phyloP scores from a whole-genome alignment of 129 eudicot species.

The Escallonia herrerae region DNA sequence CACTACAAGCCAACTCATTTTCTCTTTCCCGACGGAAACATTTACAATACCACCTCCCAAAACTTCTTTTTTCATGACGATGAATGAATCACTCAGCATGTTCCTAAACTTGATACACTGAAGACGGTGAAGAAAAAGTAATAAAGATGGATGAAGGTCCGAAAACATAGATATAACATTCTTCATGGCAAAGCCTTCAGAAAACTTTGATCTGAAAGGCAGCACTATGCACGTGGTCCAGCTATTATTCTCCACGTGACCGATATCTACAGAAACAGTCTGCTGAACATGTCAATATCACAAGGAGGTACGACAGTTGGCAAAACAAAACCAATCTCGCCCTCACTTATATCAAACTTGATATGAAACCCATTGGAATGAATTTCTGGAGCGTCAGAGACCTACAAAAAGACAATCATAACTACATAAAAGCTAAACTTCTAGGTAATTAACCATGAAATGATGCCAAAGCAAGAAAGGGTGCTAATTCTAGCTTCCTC shows the following conservation, averaged over 20 bases:
- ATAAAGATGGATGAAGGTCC: slow-evolving; percentile 85
- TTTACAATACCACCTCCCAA: slow-evolving; percentile 58
- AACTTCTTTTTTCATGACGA: slow-evolving; percentile 65
- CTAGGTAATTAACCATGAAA: too few relatives aligned
- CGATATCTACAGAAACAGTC: slow-evolving; percentile 29
- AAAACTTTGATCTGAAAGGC: slow-evolving; percentile 57
- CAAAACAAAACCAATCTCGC: too few relatives aligned
- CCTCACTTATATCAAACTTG: slow-evolving; percentile 90
- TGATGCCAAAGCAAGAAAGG: not conserved
- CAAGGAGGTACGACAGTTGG: slow-evolving; percentile 78
- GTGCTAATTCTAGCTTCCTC: not conserved
- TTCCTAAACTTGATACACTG: slow-evolving; percentile 64
- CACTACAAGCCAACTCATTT: slow-evolving; percentile 63
- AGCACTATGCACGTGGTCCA: slow-evolving; percentile 92
- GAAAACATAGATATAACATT: slow-evolving; percentile 74
- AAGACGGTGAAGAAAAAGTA: slow-evolving; percentile 91
- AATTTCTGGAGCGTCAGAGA: slow-evolving; percentile 96
- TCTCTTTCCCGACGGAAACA: slow-evolving; percentile 61
- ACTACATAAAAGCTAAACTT: not conserved
- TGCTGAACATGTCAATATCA: slow-evolving; percentile 40
- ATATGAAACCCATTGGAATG: slow-evolving; percentile 96
- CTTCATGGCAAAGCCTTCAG: slow-evolving; percentile 34
- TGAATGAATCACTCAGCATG: slow-evolving; percentile 40
- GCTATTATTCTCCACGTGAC: slow-evolving; percentile 22
- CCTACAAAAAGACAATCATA: slow-evolving; percentile 35